These are phyloP conservation scores for Colletotrichum spaethianum DNA, from an alignment of 2,329 filamentous ascomycete species.

Conservation along the genomic window DNA sequence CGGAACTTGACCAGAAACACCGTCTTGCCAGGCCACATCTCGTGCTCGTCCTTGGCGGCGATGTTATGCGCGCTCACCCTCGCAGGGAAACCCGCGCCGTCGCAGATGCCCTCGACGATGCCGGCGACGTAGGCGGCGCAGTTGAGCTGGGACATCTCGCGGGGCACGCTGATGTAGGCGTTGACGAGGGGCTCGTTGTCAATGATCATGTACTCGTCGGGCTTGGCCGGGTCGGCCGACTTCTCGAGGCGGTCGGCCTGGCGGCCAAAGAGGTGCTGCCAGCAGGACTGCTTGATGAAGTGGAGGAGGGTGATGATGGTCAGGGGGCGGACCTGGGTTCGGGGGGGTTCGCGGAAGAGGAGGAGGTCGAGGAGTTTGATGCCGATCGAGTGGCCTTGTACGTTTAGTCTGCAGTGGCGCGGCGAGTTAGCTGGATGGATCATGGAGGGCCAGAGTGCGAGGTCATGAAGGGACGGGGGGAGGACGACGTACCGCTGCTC, in stretches of 20 bases:
- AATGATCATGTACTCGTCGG: conserved; percentile 98
- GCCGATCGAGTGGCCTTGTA: conserved; percentile 93
- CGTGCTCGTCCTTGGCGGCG: conserved; percentile 71
- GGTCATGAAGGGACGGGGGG: not conserved
- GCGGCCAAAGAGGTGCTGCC: conserved; percentile 91
- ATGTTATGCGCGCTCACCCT: conserved; percentile 91
- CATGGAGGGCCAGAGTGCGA: conserved; percentile 26
- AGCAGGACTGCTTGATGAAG: conserved; percentile 93
- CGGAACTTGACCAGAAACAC: conserved; percentile 96
- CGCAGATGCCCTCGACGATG: conserved; percentile 95
- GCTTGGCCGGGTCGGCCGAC: conserved; percentile 82
- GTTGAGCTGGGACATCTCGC: conserved; percentile 96
- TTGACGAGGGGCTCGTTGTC: conserved; percentile 98
- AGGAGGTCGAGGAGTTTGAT: conserved; percentile 95
- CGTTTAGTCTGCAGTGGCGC: conserved; percentile 77
- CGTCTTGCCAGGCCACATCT: conserved; percentile 96
- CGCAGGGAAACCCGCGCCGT: conserved; percentile 90
- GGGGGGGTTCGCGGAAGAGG: conserved; percentile 82
- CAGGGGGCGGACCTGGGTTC: conserved; percentile 82
- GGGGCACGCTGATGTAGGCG: conserved; percentile 91
- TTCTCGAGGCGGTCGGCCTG: conserved; percentile 95
- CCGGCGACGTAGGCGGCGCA: conserved; percentile 96
- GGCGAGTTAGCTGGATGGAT: not conserved
- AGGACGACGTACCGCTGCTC: conserved; percentile 80
- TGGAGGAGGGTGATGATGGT: conserved; percentile 93